Base-by-base conservation (phyloP, 2,329 filamentous ascomycete species). In the Clonostachys rhizophaga region DNA sequence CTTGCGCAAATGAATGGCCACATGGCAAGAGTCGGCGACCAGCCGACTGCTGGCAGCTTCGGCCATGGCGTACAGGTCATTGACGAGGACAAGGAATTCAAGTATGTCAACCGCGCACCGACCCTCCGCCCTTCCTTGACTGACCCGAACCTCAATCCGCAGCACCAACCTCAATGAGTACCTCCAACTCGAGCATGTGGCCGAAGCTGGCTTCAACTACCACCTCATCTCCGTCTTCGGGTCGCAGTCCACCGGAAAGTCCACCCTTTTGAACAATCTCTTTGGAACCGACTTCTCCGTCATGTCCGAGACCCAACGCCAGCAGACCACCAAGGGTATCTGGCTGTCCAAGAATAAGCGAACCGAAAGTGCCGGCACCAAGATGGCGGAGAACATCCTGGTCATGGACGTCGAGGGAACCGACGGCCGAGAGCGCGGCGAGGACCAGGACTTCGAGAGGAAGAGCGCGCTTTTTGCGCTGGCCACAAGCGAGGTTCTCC, bases 381-480 rank as follows among this genome's bases (percentile, higher is more conserved):
- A 74, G 54, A 96, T 97, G 91, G 91, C 92, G 47, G 90, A 96
- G 60, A 99, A 99, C 68, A 96, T 99, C 59, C 75, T 99, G 52
- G 94, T 99, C 57, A 99, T 99, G 94, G 94, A 99, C 63, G 94
- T 99, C 40, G 94, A 99, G 69, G 94, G 94, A 55, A 97, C 94
- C 11, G 94, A 99, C 65, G 94, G 94, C 45, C 84, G 94, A 56
- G 94, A 99, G 72, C 81, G 94, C 55, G 94, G 94, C 54, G 94
- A 99, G 68, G 94, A 99, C 64, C 94, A 99, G 68, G 94, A 99
- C 65, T 99, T 99, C 67, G 94, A 99, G 78, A 82, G 94, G 61
- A 99, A 99, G 75, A 96, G 91, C 67, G 94, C 94, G 20, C 79
- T 99, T 17, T 99, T 99, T 70, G 94, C 94, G 45, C 79, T 99